Percentiles rank a stretch among this genome's conserved stretches.
phyloP scores from a whole-genome alignment of 345 rosid species.

The Aethionema arabicum region DNA sequence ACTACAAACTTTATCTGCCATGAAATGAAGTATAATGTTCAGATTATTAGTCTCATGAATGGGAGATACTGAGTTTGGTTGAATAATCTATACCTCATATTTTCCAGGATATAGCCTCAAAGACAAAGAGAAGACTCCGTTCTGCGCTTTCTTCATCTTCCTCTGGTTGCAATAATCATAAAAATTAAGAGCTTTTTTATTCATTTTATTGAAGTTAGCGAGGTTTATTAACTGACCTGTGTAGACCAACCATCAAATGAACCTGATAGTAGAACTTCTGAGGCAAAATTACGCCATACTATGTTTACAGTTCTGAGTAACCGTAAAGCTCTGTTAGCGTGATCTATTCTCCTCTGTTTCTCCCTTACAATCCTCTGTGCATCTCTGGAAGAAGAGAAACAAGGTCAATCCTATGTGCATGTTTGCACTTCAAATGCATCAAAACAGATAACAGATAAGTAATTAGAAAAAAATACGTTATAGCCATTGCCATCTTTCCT shows the following conservation, averaged over 20 bases:
- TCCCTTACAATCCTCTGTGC: slow-evolving; percentile 67
- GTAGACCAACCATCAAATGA: slow-evolving; percentile 95
- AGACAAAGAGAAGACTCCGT: slow-evolving; percentile 60
- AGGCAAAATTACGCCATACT: slow-evolving; percentile 84
- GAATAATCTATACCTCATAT: slow-evolving; percentile 63
- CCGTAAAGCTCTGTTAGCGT: slow-evolving; percentile 58
- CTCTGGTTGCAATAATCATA: slow-evolving; percentile 49
- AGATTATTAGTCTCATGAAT: slow-evolving; percentile 4
- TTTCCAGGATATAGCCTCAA: slow-evolving; percentile 85
- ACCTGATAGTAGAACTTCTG: slow-evolving; percentile 80
- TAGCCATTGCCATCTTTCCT: slow-evolving; percentile 87
- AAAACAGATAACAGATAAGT: slow-evolving; percentile 20
- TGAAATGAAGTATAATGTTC: slow-evolving; percentile 3
- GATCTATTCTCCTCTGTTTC: slow-evolving; percentile 71
- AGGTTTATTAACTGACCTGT: slow-evolving; percentile 51
- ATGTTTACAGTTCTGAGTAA: slow-evolving; percentile 66
- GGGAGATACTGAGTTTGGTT: neutral
- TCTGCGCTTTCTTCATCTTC: slow-evolving; percentile 77
- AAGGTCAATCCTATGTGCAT: neutral
- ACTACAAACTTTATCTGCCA: slow-evolving; percentile 87
- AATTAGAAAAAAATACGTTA: slow-evolving; percentile 46
- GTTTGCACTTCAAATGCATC: too few relatives aligned
- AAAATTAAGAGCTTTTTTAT: slow-evolving; percentile 19
- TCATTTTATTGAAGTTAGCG: neutral
- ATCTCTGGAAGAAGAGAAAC: slow-evolving; percentile 47